Base-by-base conservation (phyloP, 2,329 filamentous ascomycete species). In the Penicillium sp. region DNA sequence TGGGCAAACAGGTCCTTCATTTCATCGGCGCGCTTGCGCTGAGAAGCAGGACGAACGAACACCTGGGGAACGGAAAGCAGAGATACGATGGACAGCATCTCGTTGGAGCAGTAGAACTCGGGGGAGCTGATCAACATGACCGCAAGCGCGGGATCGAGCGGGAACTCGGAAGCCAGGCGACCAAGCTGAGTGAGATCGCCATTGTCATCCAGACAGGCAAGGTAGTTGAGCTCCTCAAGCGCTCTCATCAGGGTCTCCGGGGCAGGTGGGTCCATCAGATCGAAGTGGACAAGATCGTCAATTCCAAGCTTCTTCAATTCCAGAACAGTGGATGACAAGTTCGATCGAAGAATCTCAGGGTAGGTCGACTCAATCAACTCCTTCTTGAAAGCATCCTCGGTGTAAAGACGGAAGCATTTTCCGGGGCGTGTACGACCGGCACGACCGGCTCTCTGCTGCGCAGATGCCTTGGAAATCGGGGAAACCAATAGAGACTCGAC, bases 211-310 rank as follows among this genome's bases (percentile, higher is more conserved):
- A 99, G 84, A 74, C 94, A 97, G 14, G 93, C 92, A 15, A 99
- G 83, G 73, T 97, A 99, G 76, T 99, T 99, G 54, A 99, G 85
- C 77, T 99, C 94, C 74, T 99, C 94, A 22, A 99, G 80, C 3
- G 94, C 94, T 64, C 95, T 87, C 93, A 99, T 99, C 75, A 99
- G 87, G 9, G 95, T 99, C 78, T 99, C 95, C 0, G 94, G 95
- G 1, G 95, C 93, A 0, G 94, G 94, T 23, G 94, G 94, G 67
- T 99, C 94, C 93, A 99, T 97, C 46, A 99, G 82, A 72, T 99
- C 95, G 70, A 99, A 99, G 76, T 99, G 94, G 11, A 99, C 94
- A 48, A 99, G 81, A 74, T 99, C 94, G 64, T 96, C 87, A 26
- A 99, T 87, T 43, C 94, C 94, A 37, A 99, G 87, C 78, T 99